Base-by-base conservation (phyloP, 768 basidiomycete genomes). In the Tylopilus cervinicoccineus region DNA sequence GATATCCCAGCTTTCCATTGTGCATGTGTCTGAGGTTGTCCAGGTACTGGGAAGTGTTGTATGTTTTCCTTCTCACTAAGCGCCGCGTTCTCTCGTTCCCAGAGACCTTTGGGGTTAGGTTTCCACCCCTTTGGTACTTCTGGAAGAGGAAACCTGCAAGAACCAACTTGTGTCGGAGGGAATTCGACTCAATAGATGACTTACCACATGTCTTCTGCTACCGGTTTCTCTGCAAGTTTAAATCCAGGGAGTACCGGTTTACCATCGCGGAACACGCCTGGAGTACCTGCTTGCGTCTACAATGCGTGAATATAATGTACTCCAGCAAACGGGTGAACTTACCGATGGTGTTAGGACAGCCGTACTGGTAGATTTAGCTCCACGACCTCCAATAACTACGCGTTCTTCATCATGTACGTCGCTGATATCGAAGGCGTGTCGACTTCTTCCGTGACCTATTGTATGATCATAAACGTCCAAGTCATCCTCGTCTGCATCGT, bases 401-500 rank as follows among this genome's bases (percentile, higher is more conserved):
- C 69, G 72, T 12, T 81, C 77, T 22, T 88, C 84, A 3, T 89
- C 83, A 6, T 86, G 84, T 2, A 72, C 75, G 14, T 84, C 83
- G 16, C 66, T 67, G 26, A 71, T 69, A 55, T 93, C 87, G 58
- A 85, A 88, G 7, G 86, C 86, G 37, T 80, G 72, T 32, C 78
- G 73, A 49, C 70, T 76, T 51, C 74, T 70, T 14, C 71, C 67
- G 13, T 61, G 60, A 27, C 64, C 47, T 2, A 55, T 58, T 1
- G 61, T 24, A 32, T 72, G 68, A 56, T 91, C 89, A 56, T 93
- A 94, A 5, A 93, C 74, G 55, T 93, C 91, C 28, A 90, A 44
- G 60, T 93, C 93, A 61, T 97, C 93, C 39, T 94, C 91, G 41
- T 97, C 94, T 2, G 91, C 93, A 46, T 96, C 93, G 60, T 95